Conservation (phyloP, 73 alveolate species). For the Symbiodinium natans region DNA sequence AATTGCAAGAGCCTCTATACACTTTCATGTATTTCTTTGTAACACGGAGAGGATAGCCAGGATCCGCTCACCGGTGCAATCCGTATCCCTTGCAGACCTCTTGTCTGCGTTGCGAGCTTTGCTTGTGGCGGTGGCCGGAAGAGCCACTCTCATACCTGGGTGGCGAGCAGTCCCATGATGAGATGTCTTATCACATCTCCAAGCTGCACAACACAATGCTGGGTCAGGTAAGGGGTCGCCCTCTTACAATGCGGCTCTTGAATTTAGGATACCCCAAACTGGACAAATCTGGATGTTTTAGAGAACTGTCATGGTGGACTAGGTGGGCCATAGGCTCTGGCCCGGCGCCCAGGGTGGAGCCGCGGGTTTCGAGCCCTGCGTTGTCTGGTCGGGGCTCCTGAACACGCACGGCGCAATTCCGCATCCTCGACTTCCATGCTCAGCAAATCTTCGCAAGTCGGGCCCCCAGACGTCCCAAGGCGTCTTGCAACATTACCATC, state of each 20-base stretch:
- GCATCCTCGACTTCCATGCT: not conserved
- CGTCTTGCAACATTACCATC: too few relatives aligned
- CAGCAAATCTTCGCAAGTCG: not conserved
- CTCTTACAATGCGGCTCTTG: too few relatives aligned
- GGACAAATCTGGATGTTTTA: too few relatives aligned
- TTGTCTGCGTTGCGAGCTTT: not conserved
- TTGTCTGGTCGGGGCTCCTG: not conserved
- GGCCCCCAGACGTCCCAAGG: not conserved
- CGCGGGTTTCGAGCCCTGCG: slow-evolving; percentile 8
- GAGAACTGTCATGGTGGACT: too few relatives aligned
- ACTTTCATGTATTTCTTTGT: too few relatives aligned
- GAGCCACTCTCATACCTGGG: not conserved
- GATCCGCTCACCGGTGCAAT: slow-evolving; percentile 1
- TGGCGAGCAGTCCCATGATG: too few relatives aligned
- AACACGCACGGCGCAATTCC: not conserved
- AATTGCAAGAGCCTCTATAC: too few relatives aligned
- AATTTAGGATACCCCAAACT: too few relatives aligned
- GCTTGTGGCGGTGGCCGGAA: not conserved
- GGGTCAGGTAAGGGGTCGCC: too few relatives aligned
- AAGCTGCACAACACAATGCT: too few relatives aligned
- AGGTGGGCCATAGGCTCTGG: too few relatives aligned
- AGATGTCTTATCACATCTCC: too few relatives aligned
- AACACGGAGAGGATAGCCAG: not conserved
- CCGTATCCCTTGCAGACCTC: slow-evolving; percentile 9
- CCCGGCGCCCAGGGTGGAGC: not conserved